Evolutionary conservation across 2,329 filamentous ascomycete species (phyloP), one percentile per base, ranked within the genome.

Genomic region (Colletotrichum aenigma): DNA sequence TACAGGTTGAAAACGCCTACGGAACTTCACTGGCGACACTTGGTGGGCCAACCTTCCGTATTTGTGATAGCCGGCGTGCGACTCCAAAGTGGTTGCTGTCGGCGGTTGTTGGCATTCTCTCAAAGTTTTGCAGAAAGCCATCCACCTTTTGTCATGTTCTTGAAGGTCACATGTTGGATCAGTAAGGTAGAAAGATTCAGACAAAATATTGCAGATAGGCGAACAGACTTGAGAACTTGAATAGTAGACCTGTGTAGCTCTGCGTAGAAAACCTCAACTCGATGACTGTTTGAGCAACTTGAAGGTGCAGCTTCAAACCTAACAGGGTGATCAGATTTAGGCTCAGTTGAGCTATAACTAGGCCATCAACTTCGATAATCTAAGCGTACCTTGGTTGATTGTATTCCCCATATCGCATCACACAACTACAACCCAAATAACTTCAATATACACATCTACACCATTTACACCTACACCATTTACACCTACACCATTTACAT

Each of bases 41-140:
- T 4, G n/a, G n/a, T 4, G 13, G 4, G 43, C 1, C 6, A 52
- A 1, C 8, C 21, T 52, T 12, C 6, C n/a, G 2, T 13, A 1
- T 6, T 3, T 52, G 3, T 52, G 10, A 21, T 24, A n/a, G 43
- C n/a, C 10, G 12, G 12, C 2, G 13, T 52, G n/a, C n/a, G 10
- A n/a, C n/a, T 21, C 10, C 43, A 48, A 16, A 21, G 7, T 13
- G 43, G n/a, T 21, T 48, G 18, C 43, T 13, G 43, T 21, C 43
- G 10, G 43, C 43, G n/a, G n/a, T 52, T 7, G 10, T 52, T 21
- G 6, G 43, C n/a, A 21, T 24, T 7, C 6, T 24, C 10, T 52
- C n/a, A 21, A 21, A 1, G n/a, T 52, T 52, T 13, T 21, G n/a
- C 43, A 52, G 10, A 21, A 13, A 21, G n/a, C 2, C 1, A 52